Percentiles rank a stretch among this genome's conserved stretches.
phyloP scores from a whole-genome alignment of 2,329 filamentous ascomycete genomes.

The Colletotrichum musicola region DNA sequence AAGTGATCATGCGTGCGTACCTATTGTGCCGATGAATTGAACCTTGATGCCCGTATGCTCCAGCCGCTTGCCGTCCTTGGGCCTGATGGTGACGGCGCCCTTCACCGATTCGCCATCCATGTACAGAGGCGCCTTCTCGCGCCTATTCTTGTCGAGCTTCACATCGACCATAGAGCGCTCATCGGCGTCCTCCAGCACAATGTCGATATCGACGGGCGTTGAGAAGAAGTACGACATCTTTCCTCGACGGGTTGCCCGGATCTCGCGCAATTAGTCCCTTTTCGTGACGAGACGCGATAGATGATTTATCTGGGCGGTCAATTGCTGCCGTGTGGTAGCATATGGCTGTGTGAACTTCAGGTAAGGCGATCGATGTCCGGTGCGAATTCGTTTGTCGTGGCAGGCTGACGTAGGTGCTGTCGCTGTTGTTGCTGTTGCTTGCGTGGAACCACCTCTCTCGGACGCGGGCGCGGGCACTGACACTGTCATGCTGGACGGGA shows the following conservation, averaged over 20 bases:
- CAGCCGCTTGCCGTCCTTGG: constrained; percentile 97
- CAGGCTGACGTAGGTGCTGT: constrained; percentile 35
- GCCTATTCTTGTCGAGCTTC: constrained; percentile 97
- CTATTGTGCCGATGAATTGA: constrained; percentile 98
- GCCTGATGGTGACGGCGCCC: constrained; percentile 92
- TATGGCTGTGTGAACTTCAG: neutral
- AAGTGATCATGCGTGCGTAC: constrained; percentile 57
- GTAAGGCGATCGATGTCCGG: constrained; percentile 6
- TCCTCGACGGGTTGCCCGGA: constrained; percentile 38
- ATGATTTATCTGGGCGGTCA: neutral
- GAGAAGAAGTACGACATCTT: constrained; percentile 98
- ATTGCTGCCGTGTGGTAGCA: neutral
- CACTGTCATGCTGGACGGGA: constrained; percentile 6
- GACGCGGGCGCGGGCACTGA: neutral
- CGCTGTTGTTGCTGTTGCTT: neutral
- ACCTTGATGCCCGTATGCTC: constrained; percentile 99
- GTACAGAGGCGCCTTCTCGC: constrained; percentile 96
- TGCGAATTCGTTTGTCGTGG: constrained; percentile 18
- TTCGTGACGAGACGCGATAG: neutral
- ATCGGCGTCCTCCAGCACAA: constrained; percentile 95
- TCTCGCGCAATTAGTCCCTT: constrained; percentile 23
- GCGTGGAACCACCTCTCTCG: constrained; percentile 22
- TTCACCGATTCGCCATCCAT: constrained; percentile 99
- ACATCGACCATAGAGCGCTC: constrained; percentile 96
- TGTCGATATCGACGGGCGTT: constrained; percentile 98